Conservation (phyloP, 306 rosid genomes). For the Dryas drummondii region DNA sequence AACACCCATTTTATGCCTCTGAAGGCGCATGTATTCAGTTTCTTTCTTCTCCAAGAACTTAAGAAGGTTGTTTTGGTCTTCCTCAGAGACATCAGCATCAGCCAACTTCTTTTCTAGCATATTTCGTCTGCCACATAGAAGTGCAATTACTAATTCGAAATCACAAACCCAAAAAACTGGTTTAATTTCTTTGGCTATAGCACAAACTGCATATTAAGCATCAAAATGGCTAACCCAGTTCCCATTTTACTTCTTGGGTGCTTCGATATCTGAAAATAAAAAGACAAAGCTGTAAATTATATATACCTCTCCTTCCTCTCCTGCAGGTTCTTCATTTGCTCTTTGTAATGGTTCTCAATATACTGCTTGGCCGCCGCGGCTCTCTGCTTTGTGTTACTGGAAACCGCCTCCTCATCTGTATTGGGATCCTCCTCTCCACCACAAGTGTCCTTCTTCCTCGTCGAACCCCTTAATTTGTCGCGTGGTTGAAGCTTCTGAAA, state of each 20-base stretch:
- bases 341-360: constrained; percentile 96
- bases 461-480: constrained; percentile 49
- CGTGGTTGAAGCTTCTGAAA: constrained; percentile 84
- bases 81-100: constrained; percentile 98
- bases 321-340: constrained; percentile 91
- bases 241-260: too few relatives aligned
- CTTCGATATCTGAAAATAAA: background rate
- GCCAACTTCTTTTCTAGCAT: constrained; percentile 89
- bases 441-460: constrained; percentile 59
- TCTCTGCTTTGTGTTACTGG: constrained; percentile 82
- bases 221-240: too few relatives aligned
- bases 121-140: constrained; percentile 58
- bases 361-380: constrained; percentile 93
- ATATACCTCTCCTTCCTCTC: constrained; percentile 90
- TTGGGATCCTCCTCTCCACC: constrained; percentile 39
- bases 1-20: constrained; percentile 97
- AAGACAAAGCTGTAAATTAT: background rate
- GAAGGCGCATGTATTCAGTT: constrained; percentile 97
- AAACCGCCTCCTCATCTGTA: constrained; percentile 64
- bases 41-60: constrained; percentile 96
- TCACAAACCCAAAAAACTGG: background rate
- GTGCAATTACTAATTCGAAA: constrained; percentile 6
- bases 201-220: too few relatives aligned
- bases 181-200: background rate
- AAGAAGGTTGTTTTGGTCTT: constrained; percentile 90